These are phyloP conservation scores for Hansenula lynferdii DNA, from an alignment of 1,139 yeast species.

Conservation along the genomic window DNA sequence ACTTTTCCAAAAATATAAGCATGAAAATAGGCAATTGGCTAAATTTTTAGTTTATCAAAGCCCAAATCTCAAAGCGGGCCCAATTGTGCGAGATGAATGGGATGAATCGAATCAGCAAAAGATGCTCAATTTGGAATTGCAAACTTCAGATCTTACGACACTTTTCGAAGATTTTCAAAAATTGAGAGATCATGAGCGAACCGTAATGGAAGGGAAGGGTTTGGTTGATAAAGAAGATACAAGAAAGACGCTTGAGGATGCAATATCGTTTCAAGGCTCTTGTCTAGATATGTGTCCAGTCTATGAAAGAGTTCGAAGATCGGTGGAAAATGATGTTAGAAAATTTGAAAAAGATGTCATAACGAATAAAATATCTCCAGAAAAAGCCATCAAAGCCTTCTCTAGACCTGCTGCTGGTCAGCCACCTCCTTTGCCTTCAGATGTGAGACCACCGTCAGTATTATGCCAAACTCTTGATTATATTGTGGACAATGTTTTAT, in stretches of 20 bases:
- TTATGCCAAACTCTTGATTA: conserved; percentile 63
- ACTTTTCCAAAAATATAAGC: conserved; percentile 14
- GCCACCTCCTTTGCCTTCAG: conserved; percentile 96
- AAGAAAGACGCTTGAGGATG: conserved; percentile 78
- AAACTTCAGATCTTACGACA: conserved; percentile 39
- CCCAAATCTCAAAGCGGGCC: conserved; percentile 25
- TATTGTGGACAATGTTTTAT: conserved; percentile 58
- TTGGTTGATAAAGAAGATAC: conserved; percentile 86
- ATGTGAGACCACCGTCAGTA: conserved; percentile 88
- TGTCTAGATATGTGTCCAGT: conserved; percentile 95
- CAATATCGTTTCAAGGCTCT: conserved; percentile 81
- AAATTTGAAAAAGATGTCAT: conserved; percentile 66
- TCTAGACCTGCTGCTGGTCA: conserved; percentile 98
- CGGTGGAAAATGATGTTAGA: conserved; percentile 83
- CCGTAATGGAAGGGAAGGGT: conserved; percentile 75
- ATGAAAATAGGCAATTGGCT: conserved; percentile 24
- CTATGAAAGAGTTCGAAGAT: conserved; percentile 86
- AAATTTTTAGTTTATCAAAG: conserved; percentile 30
- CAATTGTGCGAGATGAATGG: conserved; percentile 40
- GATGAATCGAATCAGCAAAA: conserved; percentile 49
- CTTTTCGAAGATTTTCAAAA: conserved; percentile 59
- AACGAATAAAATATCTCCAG: conserved; percentile 61
- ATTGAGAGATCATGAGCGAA: conserved; percentile 74
- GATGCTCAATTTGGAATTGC: conserved; percentile 38
- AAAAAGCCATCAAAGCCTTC: conserved; percentile 82